Base-by-base conservation (phyloP, 306 rosid genomes). In the Glycyrrhiza uralensis region DNA sequence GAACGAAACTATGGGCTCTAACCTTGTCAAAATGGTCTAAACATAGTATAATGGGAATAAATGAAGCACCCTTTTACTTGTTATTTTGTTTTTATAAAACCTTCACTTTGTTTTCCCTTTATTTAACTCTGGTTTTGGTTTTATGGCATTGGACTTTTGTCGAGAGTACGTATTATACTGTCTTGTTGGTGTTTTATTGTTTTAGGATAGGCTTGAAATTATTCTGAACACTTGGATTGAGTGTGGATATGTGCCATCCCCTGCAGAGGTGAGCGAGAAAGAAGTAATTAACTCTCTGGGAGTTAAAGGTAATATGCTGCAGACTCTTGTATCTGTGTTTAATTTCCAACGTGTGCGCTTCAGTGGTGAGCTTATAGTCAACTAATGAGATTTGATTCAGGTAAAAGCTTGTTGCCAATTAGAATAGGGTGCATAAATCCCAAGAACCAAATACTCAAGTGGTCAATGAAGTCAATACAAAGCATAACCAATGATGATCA, bases 181-280 rank as follows among this genome's bases (percentile, higher is more conserved):
- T 74, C 51, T 66, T 75, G 24, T 41, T 66, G 45, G 59, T 14
- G 58, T 66, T 51, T 70, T 71, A 45, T 66, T 77, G 17, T 78
- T 77, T 71, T 71, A 93, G 98, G 98, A 90, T 88, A 87, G 98
- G 84, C 92, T 93, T 77, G 96, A 90, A 87, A 86, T 90, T 69
- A 78, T 90, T 77, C 76, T 90, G 76, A 86, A 72, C 80, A 85
- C 83, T 58, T 93, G 98, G 97, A 81, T 93, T 50, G 93, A 87
- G 82, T 69, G 29, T 11, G 89, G 97, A 65, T 76, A 80, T 12
- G 89, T 90, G 80, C 93, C 93, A 55, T 66, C 92, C 11, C 97
- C 98, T 50, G 92, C 93, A 76, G 96, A 90, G 79, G 93, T 87
- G 70, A 90, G 97, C 78, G 84, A 84, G 69, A 82, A 66, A 65